Evolutionary conservation across 208 protist genomes (phyloP), one percentile per base, ranked within the genome.

Genomic region (Trypanosomatidae sp.): DNA sequence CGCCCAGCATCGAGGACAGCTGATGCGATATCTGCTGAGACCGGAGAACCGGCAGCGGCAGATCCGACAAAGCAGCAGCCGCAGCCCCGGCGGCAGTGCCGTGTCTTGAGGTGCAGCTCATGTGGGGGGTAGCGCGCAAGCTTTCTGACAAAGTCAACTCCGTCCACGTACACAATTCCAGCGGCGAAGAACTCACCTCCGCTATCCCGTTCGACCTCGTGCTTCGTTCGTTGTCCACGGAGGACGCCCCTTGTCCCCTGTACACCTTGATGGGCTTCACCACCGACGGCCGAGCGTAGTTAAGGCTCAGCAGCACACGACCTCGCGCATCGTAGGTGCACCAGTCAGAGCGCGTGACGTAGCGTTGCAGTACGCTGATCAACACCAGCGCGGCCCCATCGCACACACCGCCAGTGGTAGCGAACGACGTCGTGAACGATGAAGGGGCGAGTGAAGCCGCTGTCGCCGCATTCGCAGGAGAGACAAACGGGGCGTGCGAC

Each of bases 201-300:
- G 13, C 25, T 19, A 22, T 15, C 25, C 15, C 25, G 25, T 25
- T 22, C 0, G 9, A 7, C 64, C 30, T 36, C 3, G 39, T 15
- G 19, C 25, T 17, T 4, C 6, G 36, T 15, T 60, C 36, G 12
- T 59, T 1, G 13, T 71, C 13, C n/a, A 60, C 47, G 2, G 47
- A 19, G 12, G 46, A 55, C 17, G 36, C 30, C 47, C 19, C 15
- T 58, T 17, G 50, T 17, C 39, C n/a, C 28, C 22, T 47, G 7
- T 53, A 64, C 22, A 89, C 71, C 64, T 80, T 55, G 75, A 92
- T 77, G 43, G 80, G 79, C 75, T 92, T 92, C 36, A 92, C 41
- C 6, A 85, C 71, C 13, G 36, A 72, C 12, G 83, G 76, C 17
- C 84, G 83, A 7, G 66, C 62, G 47, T 69, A 49, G 66, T 88